Conservation (phyloP, 345 rosid species). For the Brassica incana region DNA sequence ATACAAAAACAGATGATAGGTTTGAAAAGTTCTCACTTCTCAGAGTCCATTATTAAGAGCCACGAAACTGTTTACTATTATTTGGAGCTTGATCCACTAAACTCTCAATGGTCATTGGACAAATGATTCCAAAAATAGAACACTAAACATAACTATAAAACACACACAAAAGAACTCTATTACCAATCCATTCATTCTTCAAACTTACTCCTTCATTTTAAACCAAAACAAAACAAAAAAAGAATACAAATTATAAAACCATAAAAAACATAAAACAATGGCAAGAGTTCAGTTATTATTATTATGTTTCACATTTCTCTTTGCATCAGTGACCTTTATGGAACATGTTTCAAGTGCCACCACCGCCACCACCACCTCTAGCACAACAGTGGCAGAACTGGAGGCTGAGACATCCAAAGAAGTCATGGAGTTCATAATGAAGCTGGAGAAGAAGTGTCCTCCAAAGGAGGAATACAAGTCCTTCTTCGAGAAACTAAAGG, state of each 20-base stretch:
- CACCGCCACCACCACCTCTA: background rate
- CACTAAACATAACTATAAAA: slow-evolving; percentile 27
- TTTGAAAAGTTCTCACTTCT: slow-evolving; percentile 1
- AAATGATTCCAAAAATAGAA: slow-evolving; percentile 25
- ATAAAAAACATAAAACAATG: slow-evolving; percentile 1
- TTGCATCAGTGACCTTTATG: slow-evolving; percentile 5
- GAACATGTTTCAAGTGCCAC: slow-evolving; percentile 22
- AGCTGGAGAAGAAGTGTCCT: slow-evolving; percentile 36
- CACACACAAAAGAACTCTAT: background rate
- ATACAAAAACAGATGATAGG: background rate
- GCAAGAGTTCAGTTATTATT: slow-evolving; percentile 29
- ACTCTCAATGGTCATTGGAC: slow-evolving; percentile 4
- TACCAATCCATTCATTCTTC: slow-evolving; percentile 5
- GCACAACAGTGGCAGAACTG: background rate
- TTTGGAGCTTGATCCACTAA: slow-evolving; percentile 19
- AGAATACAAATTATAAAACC: background rate
- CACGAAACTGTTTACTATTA: slow-evolving; percentile 16
- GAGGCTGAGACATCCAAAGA: slow-evolving; percentile 25
- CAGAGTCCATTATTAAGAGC: background rate
- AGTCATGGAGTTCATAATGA: slow-evolving; percentile 22
- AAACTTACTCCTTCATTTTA: background rate
- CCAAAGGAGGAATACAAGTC: slow-evolving; percentile 32
- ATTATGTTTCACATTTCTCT: slow-evolving; percentile 23
- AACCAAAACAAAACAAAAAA: background rate
- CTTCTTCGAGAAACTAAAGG: slow-evolving; percentile 35